Percentiles rank a stretch among this genome's conserved stretches.
phyloP scores from a whole-genome alignment of 2,329 filamentous ascomycete genomes.

The Hyphodiscus sp. region DNA sequence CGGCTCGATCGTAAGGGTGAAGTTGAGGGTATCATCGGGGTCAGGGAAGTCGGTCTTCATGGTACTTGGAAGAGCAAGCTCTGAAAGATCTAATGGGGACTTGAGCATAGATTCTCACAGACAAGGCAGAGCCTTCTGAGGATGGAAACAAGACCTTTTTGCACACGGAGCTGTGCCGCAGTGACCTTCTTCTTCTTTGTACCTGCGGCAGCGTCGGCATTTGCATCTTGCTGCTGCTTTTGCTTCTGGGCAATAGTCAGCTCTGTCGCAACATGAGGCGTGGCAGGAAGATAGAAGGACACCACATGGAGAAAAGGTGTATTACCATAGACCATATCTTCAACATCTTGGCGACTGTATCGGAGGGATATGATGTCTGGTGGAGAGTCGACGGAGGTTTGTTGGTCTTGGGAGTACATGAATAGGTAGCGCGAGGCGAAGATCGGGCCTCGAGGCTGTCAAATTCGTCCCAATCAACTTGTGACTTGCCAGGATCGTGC shows the following conservation, averaged over 20 bases:
- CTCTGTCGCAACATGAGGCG: neutral
- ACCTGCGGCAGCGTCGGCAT: slow-evolving; percentile 64
- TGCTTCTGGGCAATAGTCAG: slow-evolving; percentile 60
- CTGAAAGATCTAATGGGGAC: slow-evolving; percentile 60
- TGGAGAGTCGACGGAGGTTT: neutral
- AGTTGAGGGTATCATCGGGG: slow-evolving; percentile 80
- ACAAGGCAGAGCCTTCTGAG: neutral
- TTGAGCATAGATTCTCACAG: neutral
- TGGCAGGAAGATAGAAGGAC: neutral
- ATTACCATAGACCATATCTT: slow-evolving; percentile 99
- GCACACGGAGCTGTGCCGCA: slow-evolving; percentile 87
- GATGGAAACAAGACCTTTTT: slow-evolving; percentile 65
- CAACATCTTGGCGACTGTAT: slow-evolving; percentile 62
- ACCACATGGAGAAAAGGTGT: slow-evolving; percentile 20
- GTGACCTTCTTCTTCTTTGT: slow-evolving; percentile 98
- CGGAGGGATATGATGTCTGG: no score
- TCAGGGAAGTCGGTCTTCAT: slow-evolving; percentile 80
- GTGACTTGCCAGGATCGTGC: no score
- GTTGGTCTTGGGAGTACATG: neutral
- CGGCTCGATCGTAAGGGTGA: slow-evolving; percentile 72
- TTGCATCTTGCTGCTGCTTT: slow-evolving; percentile 91
- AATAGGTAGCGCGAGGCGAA: neutral
- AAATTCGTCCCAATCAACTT: no score
- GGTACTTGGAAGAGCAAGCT: slow-evolving; percentile 69
- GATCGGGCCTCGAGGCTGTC: neutral